Conservation (phyloP, 176 grass and related monocot genomes). For the barley (Hordeum vulgare) region DNA sequence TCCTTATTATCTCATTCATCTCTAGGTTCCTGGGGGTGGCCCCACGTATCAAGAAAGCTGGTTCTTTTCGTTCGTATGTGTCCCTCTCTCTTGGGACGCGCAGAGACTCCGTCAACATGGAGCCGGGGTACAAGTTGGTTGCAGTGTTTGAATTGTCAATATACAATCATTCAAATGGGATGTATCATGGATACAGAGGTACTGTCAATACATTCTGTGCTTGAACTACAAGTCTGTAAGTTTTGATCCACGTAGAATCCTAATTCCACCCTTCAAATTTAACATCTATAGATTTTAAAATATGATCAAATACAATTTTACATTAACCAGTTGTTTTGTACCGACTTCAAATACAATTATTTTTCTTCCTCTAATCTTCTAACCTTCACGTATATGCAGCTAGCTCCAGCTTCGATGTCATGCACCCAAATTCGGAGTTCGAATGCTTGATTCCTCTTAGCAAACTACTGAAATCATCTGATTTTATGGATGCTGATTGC, state of each 20-base stretch:
- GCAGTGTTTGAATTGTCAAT: conserved; percentile 24
- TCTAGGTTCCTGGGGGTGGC: neutral
- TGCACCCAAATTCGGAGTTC: neutral
- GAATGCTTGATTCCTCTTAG: neutral
- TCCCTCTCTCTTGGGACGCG: neutral
- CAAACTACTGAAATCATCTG: conserved; percentile 23
- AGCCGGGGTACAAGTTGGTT: neutral
- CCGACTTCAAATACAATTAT: too few species aligned
- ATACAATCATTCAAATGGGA: conserved; percentile 20
- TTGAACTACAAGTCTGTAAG: neutral
- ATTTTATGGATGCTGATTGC: conserved; percentile 20
- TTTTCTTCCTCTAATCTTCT: neutral
- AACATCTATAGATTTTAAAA: neutral
- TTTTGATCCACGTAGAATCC: neutral
- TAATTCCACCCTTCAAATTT: neutral
- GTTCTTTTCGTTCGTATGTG: neutral
- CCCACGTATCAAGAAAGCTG: neutral
- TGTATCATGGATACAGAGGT: conserved; percentile 10
- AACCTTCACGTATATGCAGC: neutral
- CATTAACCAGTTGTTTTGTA: too few species aligned
- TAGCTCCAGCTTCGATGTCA: neutral
- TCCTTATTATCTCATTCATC: neutral
- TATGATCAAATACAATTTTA: neutral
- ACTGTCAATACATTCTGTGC: neutral
- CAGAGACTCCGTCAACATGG: neutral